Percentiles rank a stretch among this genome's conserved stretches.
Conservation (phyloP, 2,329 filamentous ascomycete genomes). For the Pyrenochaeta sp. region DNA sequence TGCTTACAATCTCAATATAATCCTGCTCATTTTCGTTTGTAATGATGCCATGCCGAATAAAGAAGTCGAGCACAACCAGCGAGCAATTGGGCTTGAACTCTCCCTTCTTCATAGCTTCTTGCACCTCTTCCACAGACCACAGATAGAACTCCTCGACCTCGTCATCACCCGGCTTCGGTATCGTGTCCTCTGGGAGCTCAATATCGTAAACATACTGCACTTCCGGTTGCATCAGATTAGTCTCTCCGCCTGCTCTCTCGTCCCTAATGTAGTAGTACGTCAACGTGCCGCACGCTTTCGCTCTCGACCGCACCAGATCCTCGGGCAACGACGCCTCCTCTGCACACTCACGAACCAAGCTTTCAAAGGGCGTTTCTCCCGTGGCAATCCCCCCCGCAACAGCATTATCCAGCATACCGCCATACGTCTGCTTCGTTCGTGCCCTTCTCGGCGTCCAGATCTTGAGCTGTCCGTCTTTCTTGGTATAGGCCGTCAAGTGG, state of each 20-base stretch:
- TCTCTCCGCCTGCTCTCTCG: constrained; percentile 78
- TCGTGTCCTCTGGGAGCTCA: constrained; percentile 71
- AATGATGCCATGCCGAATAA: constrained; percentile 82
- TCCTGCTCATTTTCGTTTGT: constrained; percentile 80
- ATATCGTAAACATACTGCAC: constrained; percentile 92
- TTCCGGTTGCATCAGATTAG: constrained; percentile 85
- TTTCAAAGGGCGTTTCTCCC: constrained; percentile 80
- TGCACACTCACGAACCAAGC: constrained; percentile 81
- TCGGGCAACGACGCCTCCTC: constrained; percentile 88
- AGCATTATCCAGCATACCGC: constrained; percentile 92
- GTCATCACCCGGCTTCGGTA: constrained; percentile 80
- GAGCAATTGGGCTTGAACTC: constrained; percentile 95
- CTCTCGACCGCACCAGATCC: constrained; percentile 67
- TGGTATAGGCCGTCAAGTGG: constrained; percentile 51
- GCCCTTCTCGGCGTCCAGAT: constrained; percentile 87
- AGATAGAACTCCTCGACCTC: constrained; percentile 89
- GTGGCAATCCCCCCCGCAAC: constrained; percentile 87
- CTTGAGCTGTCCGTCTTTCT: constrained; percentile 61
- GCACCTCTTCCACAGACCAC: constrained; percentile 77
- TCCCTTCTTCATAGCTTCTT: constrained; percentile 71
- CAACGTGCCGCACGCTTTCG: constrained; percentile 71
- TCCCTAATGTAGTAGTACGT: constrained; percentile 87
- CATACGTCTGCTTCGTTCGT: constrained; percentile 82
- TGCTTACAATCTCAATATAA: constrained; percentile 75
- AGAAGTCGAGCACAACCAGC: constrained; percentile 84